Conservation (phyloP, 306 rosid genomes). For the Hippophae rhamnoides region DNA sequence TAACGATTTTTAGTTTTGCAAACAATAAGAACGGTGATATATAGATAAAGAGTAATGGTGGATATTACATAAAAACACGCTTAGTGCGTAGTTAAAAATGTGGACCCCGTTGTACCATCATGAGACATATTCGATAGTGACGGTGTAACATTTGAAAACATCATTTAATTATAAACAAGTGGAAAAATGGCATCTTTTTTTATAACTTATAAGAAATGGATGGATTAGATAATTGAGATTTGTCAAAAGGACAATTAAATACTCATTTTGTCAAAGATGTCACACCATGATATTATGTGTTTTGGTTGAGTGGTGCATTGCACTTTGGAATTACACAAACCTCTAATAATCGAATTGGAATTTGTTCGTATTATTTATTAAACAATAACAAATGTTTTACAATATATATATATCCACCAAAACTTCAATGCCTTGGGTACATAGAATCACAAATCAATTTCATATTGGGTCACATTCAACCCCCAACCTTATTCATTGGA, state of each 20-base stretch:
- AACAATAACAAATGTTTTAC: not conserved
- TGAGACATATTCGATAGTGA: constrained; percentile 30
- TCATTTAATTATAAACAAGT: not conserved
- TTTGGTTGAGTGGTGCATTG: constrained; percentile 11
- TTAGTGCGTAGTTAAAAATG: constrained; percentile 27
- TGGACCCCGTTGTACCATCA: constrained; percentile 21
- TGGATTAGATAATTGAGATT: constrained; percentile 30
- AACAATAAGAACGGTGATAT: too few species aligned
- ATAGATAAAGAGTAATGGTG: too few species aligned
- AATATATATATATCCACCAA: constrained; percentile 34
- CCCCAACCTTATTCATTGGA: constrained; percentile 7
- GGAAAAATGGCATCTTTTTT: too few species aligned
- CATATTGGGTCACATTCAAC: constrained; percentile 36
- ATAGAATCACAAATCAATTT: constrained; percentile 66
- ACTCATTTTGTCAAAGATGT: constrained; percentile 23
- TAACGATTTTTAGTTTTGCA: too few species aligned
- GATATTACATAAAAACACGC: constrained; percentile 19
- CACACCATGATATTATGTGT: constrained; percentile 4
- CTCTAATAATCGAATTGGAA: not conserved
- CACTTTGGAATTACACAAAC: constrained; percentile 34
- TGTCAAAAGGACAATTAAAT: constrained; percentile 31
- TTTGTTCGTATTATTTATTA: too few species aligned
- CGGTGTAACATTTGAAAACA: constrained; percentile 16
- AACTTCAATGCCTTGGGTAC: constrained; percentile 33
- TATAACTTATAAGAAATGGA: not conserved